phyloP scores from a whole-genome alignment of 2,329 filamentous ascomycete species.

The Botryotinia narcissicola region DNA sequence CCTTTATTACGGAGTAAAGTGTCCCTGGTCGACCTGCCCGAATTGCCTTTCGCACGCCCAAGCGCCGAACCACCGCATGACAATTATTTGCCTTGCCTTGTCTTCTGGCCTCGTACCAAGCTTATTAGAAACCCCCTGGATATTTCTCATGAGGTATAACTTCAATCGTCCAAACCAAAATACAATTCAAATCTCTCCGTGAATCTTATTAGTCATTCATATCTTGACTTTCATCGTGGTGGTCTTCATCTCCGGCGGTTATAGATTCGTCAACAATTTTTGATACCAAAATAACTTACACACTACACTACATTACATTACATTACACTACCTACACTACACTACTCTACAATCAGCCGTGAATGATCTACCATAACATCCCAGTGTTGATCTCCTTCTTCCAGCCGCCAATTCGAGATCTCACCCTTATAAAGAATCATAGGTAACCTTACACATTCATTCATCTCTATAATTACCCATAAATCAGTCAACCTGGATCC shows the following conservation, averaged over 20 bases:
- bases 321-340: neutral
- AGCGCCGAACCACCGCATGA: conserved; percentile 16
- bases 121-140: conserved; percentile 18
- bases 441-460: conserved; percentile 11
- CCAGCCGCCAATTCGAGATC: conserved; percentile 19
- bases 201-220: neutral
- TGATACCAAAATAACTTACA: conserved; percentile 12
- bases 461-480: conserved; percentile 5
- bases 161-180: conserved; percentile 17
- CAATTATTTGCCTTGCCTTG: neutral
- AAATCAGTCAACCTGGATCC: conserved; percentile 50
- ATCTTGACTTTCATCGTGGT: neutral
- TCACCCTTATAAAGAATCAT: conserved; percentile 22
- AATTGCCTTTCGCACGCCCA: neutral
- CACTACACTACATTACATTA: neutral
- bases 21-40: neutral
- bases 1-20: neutral
- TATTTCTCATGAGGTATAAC: conserved; percentile 21
- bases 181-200: conserved; percentile 8
- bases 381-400: conserved; percentile 21
- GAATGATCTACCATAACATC: conserved; percentile 22
- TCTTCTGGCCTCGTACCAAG: neutral
- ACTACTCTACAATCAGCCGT: conserved; percentile 5
- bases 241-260: neutral
- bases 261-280: conserved; percentile 2